A percentile compares a stretch with the other conserved stretches of the same genome.
phyloP scores from a whole-genome alignment of 2,329 filamentous ascomycete species.

The Aspergillus sojae region DNA sequence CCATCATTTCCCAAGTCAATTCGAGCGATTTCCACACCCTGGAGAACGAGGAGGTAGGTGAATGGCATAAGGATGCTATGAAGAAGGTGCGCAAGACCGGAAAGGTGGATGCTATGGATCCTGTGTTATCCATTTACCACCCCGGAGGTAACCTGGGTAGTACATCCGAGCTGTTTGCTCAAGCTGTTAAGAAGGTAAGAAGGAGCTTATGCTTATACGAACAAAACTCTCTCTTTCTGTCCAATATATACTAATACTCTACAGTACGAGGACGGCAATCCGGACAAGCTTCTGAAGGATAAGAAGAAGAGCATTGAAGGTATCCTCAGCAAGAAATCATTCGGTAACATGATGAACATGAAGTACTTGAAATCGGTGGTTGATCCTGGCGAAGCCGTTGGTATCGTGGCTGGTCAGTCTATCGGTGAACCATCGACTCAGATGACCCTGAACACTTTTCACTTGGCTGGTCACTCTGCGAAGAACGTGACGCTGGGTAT shows the following conservation, averaged over 20 bases:
- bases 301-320: constrained; percentile 55
- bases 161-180: constrained; percentile 84
- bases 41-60: constrained; percentile 67
- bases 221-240: constrained; percentile 18
- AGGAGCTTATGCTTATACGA: neutral
- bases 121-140: constrained; percentile 71
- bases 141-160: constrained; percentile 80
- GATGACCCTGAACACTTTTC: constrained; percentile 99
- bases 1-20: constrained; percentile 75
- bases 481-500: constrained; percentile 99
- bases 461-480: constrained; percentile 95
- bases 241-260: neutral
- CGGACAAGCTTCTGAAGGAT: constrained; percentile 60
- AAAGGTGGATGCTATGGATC: constrained; percentile 70
- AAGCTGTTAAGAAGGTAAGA: constrained; percentile 63
- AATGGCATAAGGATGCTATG: constrained; percentile 67
- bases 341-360: constrained; percentile 81
- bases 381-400: constrained; percentile 93
- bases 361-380: constrained; percentile 92
- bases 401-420: constrained; percentile 94
- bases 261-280: constrained; percentile 77
- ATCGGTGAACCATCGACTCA: constrained; percentile 97
- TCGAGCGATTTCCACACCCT: constrained; percentile 58
- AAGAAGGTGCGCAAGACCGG: constrained; percentile 79
- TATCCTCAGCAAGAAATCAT: constrained; percentile 66